Evolutionary conservation across 192 early-diverging fungal genomes (phyloP), one percentile per base, ranked within the genome.

Genomic region (Gigaspora rosea): DNA sequence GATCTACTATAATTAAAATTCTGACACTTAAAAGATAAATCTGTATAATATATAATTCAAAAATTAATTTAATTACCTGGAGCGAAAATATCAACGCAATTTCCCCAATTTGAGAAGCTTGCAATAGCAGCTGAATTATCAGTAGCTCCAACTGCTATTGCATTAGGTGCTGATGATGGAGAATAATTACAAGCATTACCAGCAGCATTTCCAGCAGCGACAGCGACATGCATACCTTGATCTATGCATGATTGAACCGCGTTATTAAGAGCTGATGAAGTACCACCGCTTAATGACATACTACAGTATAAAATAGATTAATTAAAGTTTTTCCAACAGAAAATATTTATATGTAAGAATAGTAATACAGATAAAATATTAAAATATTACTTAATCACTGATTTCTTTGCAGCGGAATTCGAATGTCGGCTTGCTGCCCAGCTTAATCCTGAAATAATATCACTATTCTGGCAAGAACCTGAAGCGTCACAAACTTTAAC

Each of bases 221-320:
- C 95, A 11, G 92, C 90, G 73, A 95, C 94, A 76, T 87, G 85
- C 11, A 96, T 85, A 75, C 94, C 94, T 15, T 27, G 27, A 27
- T 27, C 27, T 27, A 27, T 27, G 82, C 80, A 47, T 87, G 12
- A 15, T 92, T 82, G 11, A 90, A 82, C 71, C 76, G 73, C 73
- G 50, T 57, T 62, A 80, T 98, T 94, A 65, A 98, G 86, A 3
- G 93, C 87, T 61, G 86, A 85, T 70, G 91, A 94, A 71, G 88
- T 86, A 32, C 92, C 91, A 73, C 96, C 96, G 48, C 96, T 96
- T 61, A 99, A 83, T 54, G 88, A 91, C 96, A 99, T 97, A 86
- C 97, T 98, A 69, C 27, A 27, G 1, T 27, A 27, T 71, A 79
- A 75, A 72, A 15, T 76, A 41, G 41, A 75, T 73, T 27, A 27